Evolutionary conservation across 768 basidiomycete species (phyloP).

Genomic region (Lactifluus echinatus): DNA sequence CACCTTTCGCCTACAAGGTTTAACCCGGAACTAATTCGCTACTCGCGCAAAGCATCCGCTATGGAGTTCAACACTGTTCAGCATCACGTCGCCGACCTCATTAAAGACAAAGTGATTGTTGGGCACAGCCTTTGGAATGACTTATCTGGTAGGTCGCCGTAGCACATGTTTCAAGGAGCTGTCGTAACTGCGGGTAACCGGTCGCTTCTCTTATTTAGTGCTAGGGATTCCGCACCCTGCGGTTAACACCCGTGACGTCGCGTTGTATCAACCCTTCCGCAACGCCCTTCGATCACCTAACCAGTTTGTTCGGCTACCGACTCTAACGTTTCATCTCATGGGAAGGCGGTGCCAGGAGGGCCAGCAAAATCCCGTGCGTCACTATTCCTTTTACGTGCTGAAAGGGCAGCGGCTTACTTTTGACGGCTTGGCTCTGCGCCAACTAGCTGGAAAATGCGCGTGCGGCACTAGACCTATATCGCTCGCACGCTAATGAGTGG

Average conservation of each 20-base stretch:
- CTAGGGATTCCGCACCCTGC: slow-evolving; percentile 76
- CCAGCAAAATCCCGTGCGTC: slow-evolving; percentile 61
- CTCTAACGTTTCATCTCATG: slow-evolving; percentile 79
- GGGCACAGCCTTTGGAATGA: slow-evolving; percentile 79
- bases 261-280: slow-evolving; percentile 73
- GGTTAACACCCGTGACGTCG: slow-evolving; percentile 71
- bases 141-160: slow-evolving; percentile 48
- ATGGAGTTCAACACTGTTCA: slow-evolving; percentile 57
- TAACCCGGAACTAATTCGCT: not conserved
- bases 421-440: slow-evolving; percentile 4
- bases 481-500: slow-evolving; percentile 56
- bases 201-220: slow-evolving; percentile 36
- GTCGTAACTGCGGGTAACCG: slow-evolving; percentile 1
- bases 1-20: not conserved
- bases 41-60: slow-evolving; percentile 35
- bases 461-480: slow-evolving; percentile 42
- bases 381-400: not conserved
- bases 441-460: slow-evolving; percentile 70
- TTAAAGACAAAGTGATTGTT: slow-evolving; percentile 63
- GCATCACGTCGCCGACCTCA: slow-evolving; percentile 50
- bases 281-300: slow-evolving; percentile 58
- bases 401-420: slow-evolving; percentile 10
- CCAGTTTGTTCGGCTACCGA: slow-evolving; percentile 65
- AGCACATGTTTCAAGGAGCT: slow-evolving; percentile 7
- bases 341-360: slow-evolving; percentile 67